Conservation (phyloP, 2,329 filamentous ascomycete species). For the Botrytis cinerea region DNA sequence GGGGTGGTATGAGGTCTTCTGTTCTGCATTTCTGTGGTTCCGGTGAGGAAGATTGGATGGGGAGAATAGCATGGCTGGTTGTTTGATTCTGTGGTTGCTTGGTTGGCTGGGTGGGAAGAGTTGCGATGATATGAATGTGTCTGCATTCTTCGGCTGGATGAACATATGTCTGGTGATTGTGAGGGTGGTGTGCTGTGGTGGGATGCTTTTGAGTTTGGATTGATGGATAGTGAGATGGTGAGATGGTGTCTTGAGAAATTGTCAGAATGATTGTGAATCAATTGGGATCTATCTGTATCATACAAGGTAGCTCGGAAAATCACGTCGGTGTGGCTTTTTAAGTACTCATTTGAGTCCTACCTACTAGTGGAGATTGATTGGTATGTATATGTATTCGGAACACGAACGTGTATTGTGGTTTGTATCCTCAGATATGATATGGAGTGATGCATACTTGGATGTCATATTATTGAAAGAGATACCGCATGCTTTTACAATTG, state of each 20-base stretch:
- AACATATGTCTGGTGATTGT: background rate
- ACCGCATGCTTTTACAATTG: background rate
- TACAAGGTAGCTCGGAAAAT: background rate
- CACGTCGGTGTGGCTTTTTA: background rate
- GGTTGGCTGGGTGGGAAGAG: background rate
- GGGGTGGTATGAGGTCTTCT: background rate
- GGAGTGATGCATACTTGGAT: background rate
- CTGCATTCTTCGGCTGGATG: background rate
- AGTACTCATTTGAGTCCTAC: background rate
- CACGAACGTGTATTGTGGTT: background rate
- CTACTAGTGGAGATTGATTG: background rate
- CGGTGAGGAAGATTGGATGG: background rate
- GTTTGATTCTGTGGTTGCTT: background rate
- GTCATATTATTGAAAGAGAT: background rate
- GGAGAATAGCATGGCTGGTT: background rate
- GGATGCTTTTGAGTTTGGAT: background rate
- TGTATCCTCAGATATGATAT: fast-evolving
- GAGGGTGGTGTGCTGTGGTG: background rate
- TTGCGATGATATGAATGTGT: background rate
- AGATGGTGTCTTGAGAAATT: background rate
- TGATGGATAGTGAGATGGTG: background rate
- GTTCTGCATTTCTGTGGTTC: background rate
- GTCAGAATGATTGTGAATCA: background rate
- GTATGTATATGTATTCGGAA: background rate
- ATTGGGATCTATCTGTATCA: background rate